Evolutionary conservation across 176 grass and related monocot species (phyloP), one percentile per base, ranked within the genome.

Genomic region (Areca catechu): DNA sequence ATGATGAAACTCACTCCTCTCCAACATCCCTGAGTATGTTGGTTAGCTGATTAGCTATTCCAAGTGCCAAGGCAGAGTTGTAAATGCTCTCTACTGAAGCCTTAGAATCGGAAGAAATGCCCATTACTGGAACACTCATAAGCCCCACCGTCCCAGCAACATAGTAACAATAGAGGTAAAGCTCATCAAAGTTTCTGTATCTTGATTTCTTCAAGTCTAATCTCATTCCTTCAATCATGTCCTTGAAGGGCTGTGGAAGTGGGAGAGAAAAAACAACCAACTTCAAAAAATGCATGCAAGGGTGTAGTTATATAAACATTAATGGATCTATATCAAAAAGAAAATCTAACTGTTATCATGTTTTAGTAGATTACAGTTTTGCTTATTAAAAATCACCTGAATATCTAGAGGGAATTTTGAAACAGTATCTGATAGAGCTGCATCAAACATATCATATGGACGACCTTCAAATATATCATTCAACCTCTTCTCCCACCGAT

Each of bases 101-200:
- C 66, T 83, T 88, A 0, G 93, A 88, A 70, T 91, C 72, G 0
- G 83, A 81, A 4, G 87, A 75, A 19, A 97, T 85, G 15, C 93
- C 87, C 93, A 97, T 97, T 54, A 97, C 87, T 9, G 93, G 93
- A n/a, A 97, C 87, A 16, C 80, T 97, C 87, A 97, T 97, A 18
- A 92, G 83, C 19, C 83, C 93, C 5, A 97, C 93, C 0, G 93
- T 97, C 9, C 87, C 93, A 60, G 93, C 93, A 4, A 97, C 93
- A 2, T 97, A 88, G 54, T 97, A 97, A 78, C 93, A 97, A 75
- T 97, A 97, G 66, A 92, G 79, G 78, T 97, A 97, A 16, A 97
- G 78, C 69, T 97, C 93, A 15, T 97, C 84, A 14, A 97, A 97
- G 64, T 73, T 91, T 27, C 1, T 72, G 56, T 97, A 97, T 64